Evolutionary conservation across 1,139 yeast genomes (phyloP).

Genomic region (Kazachstania sp.): DNA sequence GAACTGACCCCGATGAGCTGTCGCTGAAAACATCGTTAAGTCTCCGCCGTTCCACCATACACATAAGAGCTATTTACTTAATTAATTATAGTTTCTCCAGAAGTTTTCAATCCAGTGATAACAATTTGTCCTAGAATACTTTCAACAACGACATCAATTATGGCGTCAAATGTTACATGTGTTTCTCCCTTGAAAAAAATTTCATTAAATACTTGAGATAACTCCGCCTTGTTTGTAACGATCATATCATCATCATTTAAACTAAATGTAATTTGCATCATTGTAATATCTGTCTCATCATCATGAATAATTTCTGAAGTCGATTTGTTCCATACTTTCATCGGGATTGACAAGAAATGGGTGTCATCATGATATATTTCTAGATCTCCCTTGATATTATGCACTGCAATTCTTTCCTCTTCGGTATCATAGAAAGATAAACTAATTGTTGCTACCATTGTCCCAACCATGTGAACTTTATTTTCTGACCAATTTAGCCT

Average conservation of each 20-base stretch:
- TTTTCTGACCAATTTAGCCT: conserved; percentile 29
- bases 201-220: conserved; percentile 32
- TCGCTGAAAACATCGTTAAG: too few species aligned
- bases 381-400: conserved; percentile 31
- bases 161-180: conserved; percentile 27
- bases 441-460: conserved; percentile 21
- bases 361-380: conserved; percentile 28
- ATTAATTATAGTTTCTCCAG: conserved; percentile 20
- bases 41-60: too few species aligned
- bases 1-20: too few species aligned
- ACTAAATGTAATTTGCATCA: conserved; percentile 21
- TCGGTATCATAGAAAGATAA: conserved; percentile 27
- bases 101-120: conserved; percentile 20
- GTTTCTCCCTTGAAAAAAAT: conserved; percentile 32
- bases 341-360: conserved; percentile 32
- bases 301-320: conserved; percentile 25
- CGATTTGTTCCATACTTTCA: conserved; percentile 34
- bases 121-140: conserved; percentile 33
- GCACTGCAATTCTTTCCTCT: conserved; percentile 21
- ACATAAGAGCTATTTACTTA: not conserved
- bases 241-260: conserved; percentile 30
- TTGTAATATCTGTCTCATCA: conserved; percentile 12
- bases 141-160: conserved; percentile 29
- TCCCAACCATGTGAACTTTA: conserved; percentile 30
- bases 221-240: conserved; percentile 28